Evolutionary conservation across 2,329 filamentous ascomycete genomes (phyloP).

Genomic region (Plenodomus biglobosus): DNA sequence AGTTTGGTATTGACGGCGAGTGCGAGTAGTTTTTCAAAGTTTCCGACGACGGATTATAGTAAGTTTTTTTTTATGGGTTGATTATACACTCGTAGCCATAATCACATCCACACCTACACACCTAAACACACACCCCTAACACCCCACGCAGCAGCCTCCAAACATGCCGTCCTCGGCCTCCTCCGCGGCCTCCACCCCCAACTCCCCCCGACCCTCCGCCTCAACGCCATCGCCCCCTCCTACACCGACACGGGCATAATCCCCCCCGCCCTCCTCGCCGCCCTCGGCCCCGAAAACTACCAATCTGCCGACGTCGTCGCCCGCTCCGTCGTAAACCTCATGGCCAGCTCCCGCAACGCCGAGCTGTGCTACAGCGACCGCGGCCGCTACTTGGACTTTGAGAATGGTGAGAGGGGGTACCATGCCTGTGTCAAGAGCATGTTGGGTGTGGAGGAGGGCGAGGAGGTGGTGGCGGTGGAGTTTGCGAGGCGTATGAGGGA

Average conservation of each 20-base stretch:
- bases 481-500: too few species aligned
- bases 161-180: conserved; percentile 38
- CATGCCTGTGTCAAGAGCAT: conserved; percentile 19
- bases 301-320: conserved; percentile 31
- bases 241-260: conserved; percentile 38
- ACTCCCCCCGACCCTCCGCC: conserved; percentile 33
- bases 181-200: conserved; percentile 26
- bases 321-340: conserved; percentile 25
- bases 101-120: too few species aligned
- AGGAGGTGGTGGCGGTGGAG: conserved; percentile 8
- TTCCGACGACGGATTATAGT: conserved; percentile 37
- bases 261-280: conserved; percentile 8
- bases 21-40: conserved; percentile 29
- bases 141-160: conserved; percentile 22
- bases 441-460: conserved; percentile 11
- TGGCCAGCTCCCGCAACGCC: conserved; percentile 34
- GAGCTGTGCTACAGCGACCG: conserved; percentile 30
- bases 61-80: too few species aligned
- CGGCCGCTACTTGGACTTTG: conserved; percentile 31
- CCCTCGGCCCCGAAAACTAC: conserved; percentile 17
- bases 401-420: conserved; percentile 29
- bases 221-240: conserved; percentile 37
- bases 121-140: too few species aligned
- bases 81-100: too few species aligned
- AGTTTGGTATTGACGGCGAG: conserved; percentile 39